Base-by-base conservation (phyloP, 352 stramenopile genomes). In the Plasmopara viticola region DNA sequence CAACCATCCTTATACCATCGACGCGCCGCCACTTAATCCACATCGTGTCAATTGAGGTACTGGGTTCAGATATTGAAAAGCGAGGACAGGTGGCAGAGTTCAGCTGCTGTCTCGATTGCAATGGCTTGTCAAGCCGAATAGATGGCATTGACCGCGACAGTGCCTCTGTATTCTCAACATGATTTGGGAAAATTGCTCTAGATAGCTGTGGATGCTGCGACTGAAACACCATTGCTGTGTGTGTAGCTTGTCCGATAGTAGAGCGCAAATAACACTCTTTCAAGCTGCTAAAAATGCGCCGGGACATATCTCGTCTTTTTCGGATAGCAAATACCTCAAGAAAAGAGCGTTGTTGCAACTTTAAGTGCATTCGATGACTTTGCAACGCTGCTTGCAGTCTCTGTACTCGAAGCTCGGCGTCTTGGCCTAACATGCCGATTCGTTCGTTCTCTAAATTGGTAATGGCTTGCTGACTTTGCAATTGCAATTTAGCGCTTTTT, bases 221-320 rank as follows among this genome's bases (percentile, higher is more conserved):
- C 18, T 58, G 58, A 29, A 68, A 72, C 3, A 86, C 48, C 77
- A 87, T 85, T 18, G 74, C 77, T 1, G 72, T 70, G 46, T 87
- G 77, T 15, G 74, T 86, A n/a, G 72, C 77, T 44, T 87, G 65
- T 1, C 63, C 72, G 0, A 85, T 63, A 3, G 83, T 48, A 9
- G 57, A 69, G 14, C 72, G 61, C 40, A 86, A 45, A 35, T 78
- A 75, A 6, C 66, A 45, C 8, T 84, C 70, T 39, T 84, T 87
- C 72, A 74, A 87, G 3, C 57, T 57, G 10, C 49, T 51, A 38
- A 81, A 81, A 0, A 44, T 53, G 6, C 57, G 66, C 7, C 48
- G 51, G 6, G 55, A 33, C 9, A 51, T 31, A 33, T 65, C 65
- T 29, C 31, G 53, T 0, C 25, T 31, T 39, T 51, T 58, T 18